Conservation (phyloP, 164 flowering plant genomes). For the Macadamia integrifolia region DNA sequence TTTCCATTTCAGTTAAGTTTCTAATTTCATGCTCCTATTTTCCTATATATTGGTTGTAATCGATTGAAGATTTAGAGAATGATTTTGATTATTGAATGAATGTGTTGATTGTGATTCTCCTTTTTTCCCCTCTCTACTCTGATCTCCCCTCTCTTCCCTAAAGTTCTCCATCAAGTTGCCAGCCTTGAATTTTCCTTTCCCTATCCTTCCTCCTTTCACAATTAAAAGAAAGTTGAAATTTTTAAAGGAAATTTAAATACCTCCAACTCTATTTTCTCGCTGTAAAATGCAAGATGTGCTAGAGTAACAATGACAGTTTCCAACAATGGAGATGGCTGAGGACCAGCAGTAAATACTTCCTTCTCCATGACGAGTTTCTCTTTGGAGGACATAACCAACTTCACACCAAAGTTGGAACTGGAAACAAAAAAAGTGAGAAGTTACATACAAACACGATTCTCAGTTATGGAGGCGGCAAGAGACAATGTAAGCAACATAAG, state of each 20-base stretch:
- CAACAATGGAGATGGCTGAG: constrained; percentile 51
- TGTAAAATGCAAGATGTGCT: constrained; percentile 65
- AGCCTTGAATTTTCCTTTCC: too few relatives aligned
- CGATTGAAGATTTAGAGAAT: too few relatives aligned
- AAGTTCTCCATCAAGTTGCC: too few relatives aligned
- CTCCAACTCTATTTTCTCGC: constrained; percentile 77
- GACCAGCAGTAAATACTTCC: constrained; percentile 65
- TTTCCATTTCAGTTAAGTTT: too few relatives aligned
- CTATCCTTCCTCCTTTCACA: too few relatives aligned
- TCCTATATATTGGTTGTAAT: too few relatives aligned
- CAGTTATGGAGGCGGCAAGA: not conserved
- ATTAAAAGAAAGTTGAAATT: not conserved
- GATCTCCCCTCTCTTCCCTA: too few relatives aligned
- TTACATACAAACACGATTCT: not conserved
- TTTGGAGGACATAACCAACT: constrained; percentile 45
- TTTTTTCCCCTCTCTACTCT: too few relatives aligned
- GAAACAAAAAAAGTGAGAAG: constrained; percentile 2
- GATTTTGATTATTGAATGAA: too few relatives aligned
- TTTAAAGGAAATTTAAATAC: constrained; percentile 25
- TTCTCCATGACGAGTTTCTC: constrained; percentile 55
- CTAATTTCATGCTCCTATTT: too few relatives aligned
- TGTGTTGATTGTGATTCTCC: too few relatives aligned
- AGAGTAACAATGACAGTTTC: constrained; percentile 79
- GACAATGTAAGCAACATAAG: not conserved
- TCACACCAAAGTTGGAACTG: constrained; percentile 73